Conservation (phyloP, 345 rosid species). For the Aurinia saxatilis region DNA sequence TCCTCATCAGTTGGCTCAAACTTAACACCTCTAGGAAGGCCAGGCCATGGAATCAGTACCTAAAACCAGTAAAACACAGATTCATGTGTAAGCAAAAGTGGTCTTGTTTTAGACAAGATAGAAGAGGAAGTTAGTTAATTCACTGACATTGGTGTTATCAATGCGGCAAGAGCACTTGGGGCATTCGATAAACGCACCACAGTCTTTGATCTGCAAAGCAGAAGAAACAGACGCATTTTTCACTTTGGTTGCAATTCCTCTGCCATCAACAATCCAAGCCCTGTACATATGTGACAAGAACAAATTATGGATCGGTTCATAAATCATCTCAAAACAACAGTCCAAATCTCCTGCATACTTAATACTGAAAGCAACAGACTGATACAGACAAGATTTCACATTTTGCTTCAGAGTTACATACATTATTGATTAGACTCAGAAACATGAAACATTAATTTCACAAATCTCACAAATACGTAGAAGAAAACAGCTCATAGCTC, state of each 20-base stretch:
- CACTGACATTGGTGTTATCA: conserved; percentile 77
- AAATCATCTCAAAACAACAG: not conserved
- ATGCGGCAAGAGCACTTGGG: conserved; percentile 63
- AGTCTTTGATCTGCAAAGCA: conserved; percentile 48
- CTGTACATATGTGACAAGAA: conserved; percentile 34
- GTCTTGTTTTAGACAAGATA: not conserved
- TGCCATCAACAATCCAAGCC: conserved; percentile 74
- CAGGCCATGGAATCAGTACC: conserved; percentile 76
- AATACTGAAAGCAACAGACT: too few relatives aligned
- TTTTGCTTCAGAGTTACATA: not conserved
- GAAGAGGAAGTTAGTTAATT: not conserved
- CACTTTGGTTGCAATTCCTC: conserved; percentile 67
- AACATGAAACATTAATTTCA: not conserved
- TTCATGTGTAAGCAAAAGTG: not conserved
- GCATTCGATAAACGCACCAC: conserved; percentile 62
- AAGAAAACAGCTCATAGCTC: not conserved
- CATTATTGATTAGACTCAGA: not conserved
- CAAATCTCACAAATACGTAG: not conserved
- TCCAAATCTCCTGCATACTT: too few relatives aligned
- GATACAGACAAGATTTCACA: too few relatives aligned
- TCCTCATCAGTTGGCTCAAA: conserved; percentile 87
- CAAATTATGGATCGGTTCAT: not conserved
- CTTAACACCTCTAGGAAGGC: conserved; percentile 87
- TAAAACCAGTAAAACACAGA: conserved; percentile 20
- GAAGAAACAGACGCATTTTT: conserved; percentile 47